phyloP scores from a whole-genome alignment of 2,329 filamentous ascomycete species.

The Volutella citrinella region DNA sequence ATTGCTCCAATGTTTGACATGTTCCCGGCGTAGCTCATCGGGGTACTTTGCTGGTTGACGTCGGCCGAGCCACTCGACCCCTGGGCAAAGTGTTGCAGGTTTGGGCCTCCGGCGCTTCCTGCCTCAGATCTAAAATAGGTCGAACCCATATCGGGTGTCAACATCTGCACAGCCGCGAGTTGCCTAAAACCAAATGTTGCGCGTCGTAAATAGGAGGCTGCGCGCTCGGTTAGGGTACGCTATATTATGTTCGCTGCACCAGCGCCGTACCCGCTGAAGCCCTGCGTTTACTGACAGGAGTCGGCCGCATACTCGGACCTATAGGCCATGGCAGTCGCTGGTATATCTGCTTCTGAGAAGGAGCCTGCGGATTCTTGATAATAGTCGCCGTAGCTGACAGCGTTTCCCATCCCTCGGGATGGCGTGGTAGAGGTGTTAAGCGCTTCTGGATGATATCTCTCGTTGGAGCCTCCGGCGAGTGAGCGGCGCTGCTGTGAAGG shows the following conservation, averaged over 20 bases:
- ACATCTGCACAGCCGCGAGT: conserved; percentile 73
- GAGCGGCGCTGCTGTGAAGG: conserved; percentile 43
- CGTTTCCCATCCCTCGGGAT: conserved; percentile 51
- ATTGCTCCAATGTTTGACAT: conserved; percentile 48
- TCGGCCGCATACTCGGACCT: conserved; percentile 65
- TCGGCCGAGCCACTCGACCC: conserved; percentile 48
- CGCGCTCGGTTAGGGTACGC: conserved; percentile 62
- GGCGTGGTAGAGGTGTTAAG: conserved; percentile 47
- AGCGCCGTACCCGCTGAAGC: conserved; percentile 57
- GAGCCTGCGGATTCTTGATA: conserved; percentile 53
- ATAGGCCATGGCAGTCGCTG: conserved; percentile 54
- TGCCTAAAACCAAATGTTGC: conserved; percentile 73
- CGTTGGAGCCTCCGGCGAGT: conserved; percentile 31
- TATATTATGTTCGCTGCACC: conserved; percentile 71
- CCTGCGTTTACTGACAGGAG: conserved; percentile 52
- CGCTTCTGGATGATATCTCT: conserved; percentile 47
- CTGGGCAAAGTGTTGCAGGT: conserved; percentile 47
- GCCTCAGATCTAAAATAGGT: conserved; percentile 63
- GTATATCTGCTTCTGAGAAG: conserved; percentile 56
- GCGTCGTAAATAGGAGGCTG: conserved; percentile 71
- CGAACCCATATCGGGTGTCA: conserved; percentile 48
- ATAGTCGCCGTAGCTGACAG: conserved; percentile 56
- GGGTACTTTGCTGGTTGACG: conserved; percentile 65
- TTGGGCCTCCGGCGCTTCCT: conserved; percentile 51
- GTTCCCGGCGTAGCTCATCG: conserved; percentile 48